These are phyloP conservation scores for Podila epicladia DNA, from an alignment of 192 early-diverging fungal genomes.

Conservation along the genomic window DNA sequence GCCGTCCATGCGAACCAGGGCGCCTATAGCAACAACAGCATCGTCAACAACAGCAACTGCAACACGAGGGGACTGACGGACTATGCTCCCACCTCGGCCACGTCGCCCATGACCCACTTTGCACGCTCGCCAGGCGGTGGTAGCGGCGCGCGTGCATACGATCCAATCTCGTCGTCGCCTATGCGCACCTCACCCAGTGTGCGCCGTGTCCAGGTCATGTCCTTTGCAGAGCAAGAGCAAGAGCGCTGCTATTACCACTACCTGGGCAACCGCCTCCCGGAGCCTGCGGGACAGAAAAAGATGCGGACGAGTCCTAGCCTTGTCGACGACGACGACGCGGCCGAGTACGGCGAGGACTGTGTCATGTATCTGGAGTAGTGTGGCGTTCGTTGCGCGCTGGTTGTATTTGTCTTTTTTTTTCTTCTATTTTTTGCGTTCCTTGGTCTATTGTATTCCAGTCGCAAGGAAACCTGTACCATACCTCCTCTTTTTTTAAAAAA, in stretches of 20 bases:
- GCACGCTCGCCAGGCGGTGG: not conserved
- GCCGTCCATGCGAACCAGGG: too few relatives aligned
- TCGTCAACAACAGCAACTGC: too few relatives aligned
- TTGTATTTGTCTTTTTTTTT: conserved; percentile 3
- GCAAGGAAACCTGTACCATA: not conserved
- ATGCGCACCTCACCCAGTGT: conserved; percentile 20
- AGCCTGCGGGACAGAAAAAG: conserved; percentile 38
- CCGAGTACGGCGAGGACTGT: conserved; percentile 40
- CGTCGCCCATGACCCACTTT: not conserved
- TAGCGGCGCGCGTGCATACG: not conserved
- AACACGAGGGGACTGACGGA: too few relatives aligned
- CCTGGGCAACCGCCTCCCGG: conserved; percentile 27
- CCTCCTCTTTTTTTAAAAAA: not conserved
- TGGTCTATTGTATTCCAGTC: not conserved
- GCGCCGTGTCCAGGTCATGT: conserved; percentile 23
- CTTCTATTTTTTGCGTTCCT: conserved; percentile 3
- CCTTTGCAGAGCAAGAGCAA: conserved; percentile 39
- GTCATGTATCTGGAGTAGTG: conserved; percentile 38
- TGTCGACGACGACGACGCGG: conserved; percentile 16
- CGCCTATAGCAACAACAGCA: too few relatives aligned
- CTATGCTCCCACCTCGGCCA: not conserved
- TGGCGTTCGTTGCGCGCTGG: not conserved
- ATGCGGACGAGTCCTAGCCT: conserved; percentile 23
- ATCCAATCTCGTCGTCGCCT: conserved; percentile 4
- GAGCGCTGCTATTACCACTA: conserved; percentile 43